Conservation (phyloP, 352 stramenopile genomes). For the Aphanomyces stellatus region DNA sequence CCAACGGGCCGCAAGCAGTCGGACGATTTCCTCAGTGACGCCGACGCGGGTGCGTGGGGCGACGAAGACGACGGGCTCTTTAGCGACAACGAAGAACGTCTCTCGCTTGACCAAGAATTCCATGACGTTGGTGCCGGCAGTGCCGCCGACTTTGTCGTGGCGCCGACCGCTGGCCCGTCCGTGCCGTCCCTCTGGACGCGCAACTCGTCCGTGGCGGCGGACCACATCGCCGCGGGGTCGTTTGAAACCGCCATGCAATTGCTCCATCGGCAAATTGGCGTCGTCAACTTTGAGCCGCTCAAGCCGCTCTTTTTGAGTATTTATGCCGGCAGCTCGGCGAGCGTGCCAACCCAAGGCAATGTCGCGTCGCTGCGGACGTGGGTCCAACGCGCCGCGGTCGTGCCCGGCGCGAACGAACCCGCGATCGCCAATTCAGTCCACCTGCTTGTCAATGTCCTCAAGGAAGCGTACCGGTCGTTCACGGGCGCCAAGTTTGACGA, state of each 20-base stretch:
- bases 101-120: constrained; percentile 43
- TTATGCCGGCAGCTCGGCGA: constrained; percentile 71
- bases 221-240: constrained; percentile 95
- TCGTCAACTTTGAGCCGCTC: constrained; percentile 96
- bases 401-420: constrained; percentile 81
- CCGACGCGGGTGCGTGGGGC: constrained; percentile 56
- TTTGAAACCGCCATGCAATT: constrained; percentile 97
- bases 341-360: constrained; percentile 75
- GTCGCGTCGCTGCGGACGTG: constrained; percentile 63
- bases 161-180: constrained; percentile 83
- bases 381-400: constrained; percentile 67
- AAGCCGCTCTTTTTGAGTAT: constrained; percentile 85
- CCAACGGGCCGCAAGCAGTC: constrained; percentile 41
- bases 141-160: constrained; percentile 79
- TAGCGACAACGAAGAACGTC: constrained; percentile 43
- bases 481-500: constrained; percentile 97
- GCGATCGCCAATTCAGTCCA: constrained; percentile 84
- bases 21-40: constrained; percentile 66
- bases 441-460: constrained; percentile 88
- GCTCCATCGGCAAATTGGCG: constrained; percentile 98
- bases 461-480: constrained; percentile 95
- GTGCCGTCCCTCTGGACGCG: constrained; percentile 88
- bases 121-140: constrained; percentile 43
- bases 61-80: constrained; percentile 84
- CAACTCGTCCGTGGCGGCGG: constrained; percentile 95